Conservation (phyloP, 1,284 basidiomycete species). For the Ceratobasidium sp. region DNA sequence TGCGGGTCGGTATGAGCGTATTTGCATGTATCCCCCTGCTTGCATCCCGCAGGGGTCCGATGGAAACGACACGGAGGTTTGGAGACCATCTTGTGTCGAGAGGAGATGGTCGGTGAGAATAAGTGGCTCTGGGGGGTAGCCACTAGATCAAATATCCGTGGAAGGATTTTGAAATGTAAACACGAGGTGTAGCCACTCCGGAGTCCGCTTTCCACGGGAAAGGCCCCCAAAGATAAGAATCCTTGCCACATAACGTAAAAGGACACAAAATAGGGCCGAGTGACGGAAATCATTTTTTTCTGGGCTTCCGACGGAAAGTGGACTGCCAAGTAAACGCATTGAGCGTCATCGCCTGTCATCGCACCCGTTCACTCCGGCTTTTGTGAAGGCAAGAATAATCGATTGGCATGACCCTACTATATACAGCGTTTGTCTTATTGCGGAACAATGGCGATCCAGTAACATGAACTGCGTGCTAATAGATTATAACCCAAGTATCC, state of each 20-base stretch:
- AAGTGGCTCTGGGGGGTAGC: constrained; percentile 20
- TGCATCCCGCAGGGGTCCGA: constrained; percentile 38
- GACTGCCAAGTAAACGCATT: no score
- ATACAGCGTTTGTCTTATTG: no score
- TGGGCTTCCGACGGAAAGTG: no score
- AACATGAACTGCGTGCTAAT: neutral
- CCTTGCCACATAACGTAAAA: no score
- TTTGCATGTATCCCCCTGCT: constrained; percentile 39
- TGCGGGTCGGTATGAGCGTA: constrained; percentile 28
- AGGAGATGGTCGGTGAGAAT: neutral
- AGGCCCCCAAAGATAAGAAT: neutral
- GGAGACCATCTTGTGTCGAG: constrained; percentile 20
- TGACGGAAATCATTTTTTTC: no score
- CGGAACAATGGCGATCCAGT: neutral
- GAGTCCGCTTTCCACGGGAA: neutral
- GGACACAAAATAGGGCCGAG: no score
- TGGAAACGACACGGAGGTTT: constrained; percentile 36
- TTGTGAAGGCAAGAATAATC: neutral
- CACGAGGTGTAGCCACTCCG: constrained; percentile 15
- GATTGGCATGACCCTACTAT: neutral
- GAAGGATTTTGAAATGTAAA: neutral
- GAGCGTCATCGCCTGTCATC: no score
- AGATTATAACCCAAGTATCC: neutral
- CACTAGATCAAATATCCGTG: constrained; percentile 15
- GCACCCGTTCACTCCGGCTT: no score